Conservation (phyloP, 2,329 filamentous ascomycete species). For the Paecilomyces niveus region DNA sequence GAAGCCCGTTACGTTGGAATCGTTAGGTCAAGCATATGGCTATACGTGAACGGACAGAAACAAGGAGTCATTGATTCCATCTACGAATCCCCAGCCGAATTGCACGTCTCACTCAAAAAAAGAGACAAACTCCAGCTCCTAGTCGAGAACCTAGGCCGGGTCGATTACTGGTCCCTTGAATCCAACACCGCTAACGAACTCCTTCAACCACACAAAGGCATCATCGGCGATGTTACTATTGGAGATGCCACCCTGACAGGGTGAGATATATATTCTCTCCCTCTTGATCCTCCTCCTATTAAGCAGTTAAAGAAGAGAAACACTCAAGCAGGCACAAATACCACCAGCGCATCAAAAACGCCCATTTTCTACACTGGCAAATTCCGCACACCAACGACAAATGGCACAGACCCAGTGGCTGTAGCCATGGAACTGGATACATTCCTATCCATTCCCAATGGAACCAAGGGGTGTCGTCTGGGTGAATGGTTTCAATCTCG, state of each 20-base stretch:
- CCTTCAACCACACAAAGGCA: slow-evolving; percentile 41
- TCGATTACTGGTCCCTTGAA: slow-evolving; percentile 36
- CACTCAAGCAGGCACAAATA: slow-evolving; percentile 1
- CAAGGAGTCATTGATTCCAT: slow-evolving; percentile 42
- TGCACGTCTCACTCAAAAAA: slow-evolving; percentile 29
- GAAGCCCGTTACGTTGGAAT: slow-evolving; percentile 40
- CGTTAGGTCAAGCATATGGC: slow-evolving; percentile 39
- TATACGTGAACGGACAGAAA: slow-evolving; percentile 40
- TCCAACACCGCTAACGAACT: slow-evolving; percentile 17
- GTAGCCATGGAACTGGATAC: slow-evolving; percentile 19
- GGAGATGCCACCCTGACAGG: slow-evolving; percentile 22
- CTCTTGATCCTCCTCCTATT: slow-evolving; percentile 17
- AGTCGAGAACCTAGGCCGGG: slow-evolving; percentile 47
- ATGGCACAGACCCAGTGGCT: slow-evolving; percentile 2
- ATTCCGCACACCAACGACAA: slow-evolving; percentile 17
- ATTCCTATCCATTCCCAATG: slow-evolving; percentile 34
- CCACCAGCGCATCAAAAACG: slow-evolving; percentile 3
- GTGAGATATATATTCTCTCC: slow-evolving; percentile 38
- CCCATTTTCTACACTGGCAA: slow-evolving; percentile 17
- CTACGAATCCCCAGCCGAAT: slow-evolving; percentile 32
- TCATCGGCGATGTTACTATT: slow-evolving; percentile 37
- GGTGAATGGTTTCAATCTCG: slow-evolving; percentile 42
- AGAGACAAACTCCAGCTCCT: slow-evolving; percentile 40
- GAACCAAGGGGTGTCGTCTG: slow-evolving; percentile 42
- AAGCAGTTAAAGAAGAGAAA: not conserved